Evolutionary conservation across 2,329 filamentous ascomycete species (phyloP).

Genomic region (Apiospora malaysiana): DNA sequence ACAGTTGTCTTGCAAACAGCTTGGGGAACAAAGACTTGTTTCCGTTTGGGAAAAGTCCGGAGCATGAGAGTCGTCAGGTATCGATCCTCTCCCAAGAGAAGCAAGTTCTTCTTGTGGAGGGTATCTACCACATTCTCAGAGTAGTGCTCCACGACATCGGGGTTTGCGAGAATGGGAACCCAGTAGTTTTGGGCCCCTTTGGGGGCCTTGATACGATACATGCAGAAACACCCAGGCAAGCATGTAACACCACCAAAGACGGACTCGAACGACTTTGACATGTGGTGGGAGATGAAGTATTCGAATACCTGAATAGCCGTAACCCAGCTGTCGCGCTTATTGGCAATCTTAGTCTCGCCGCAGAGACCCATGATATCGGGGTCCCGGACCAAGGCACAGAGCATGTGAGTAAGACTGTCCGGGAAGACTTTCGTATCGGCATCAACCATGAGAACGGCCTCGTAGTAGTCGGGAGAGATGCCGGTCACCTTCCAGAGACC

Average conservation of each 20-base stretch:
- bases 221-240: conserved; percentile 98
- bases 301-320: conserved; percentile 99
- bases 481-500: conserved; percentile 98
- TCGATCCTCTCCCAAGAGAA: conserved; percentile 95
- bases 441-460: conserved; percentile 98
- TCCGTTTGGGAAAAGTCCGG: conserved; percentile 97
- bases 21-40: conserved; percentile 97
- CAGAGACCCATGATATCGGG: conserved; percentile 99
- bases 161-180: conserved; percentile 98
- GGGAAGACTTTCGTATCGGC: conserved; percentile 99
- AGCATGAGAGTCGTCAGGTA: conserved; percentile 97
- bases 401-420: conserved; percentile 97
- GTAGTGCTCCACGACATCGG: conserved; percentile 98
- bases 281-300: conserved; percentile 98
- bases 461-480: conserved; percentile 97
- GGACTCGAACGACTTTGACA: conserved; percentile 96
- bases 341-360: conserved; percentile 99
- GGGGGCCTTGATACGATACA: conserved; percentile 99
- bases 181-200: conserved; percentile 99
- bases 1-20: conserved; percentile 99
- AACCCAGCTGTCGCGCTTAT: conserved; percentile 94
- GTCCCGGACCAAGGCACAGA: conserved; percentile 98
- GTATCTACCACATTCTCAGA: conserved; percentile 99
- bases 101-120: conserved; percentile 93
- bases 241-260: conserved; percentile 99